Conservation (phyloP, 225 moss, liverwort and hornwort genomes). For the Anthoceros angustus region DNA sequence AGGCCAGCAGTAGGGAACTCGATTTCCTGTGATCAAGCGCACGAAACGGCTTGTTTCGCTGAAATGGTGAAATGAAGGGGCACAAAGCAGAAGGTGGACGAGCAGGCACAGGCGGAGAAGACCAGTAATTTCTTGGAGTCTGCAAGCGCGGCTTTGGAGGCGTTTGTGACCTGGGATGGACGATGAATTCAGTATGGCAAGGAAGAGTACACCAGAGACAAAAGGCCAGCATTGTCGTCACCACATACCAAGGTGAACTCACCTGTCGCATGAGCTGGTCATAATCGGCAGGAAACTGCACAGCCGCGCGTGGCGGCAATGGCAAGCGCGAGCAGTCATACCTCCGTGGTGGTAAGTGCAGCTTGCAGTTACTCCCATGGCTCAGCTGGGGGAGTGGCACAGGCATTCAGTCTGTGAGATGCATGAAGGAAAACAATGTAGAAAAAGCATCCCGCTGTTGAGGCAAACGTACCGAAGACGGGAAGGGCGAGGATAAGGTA, state of each 20-base stretch:
- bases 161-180: neutral
- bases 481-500: too few species aligned
- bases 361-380: too few species aligned
- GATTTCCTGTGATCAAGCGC: constrained; percentile 53
- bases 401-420: too few species aligned
- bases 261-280: neutral
- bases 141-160: neutral
- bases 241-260: neutral
- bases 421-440: too few species aligned
- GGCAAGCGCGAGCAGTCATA: too few species aligned
- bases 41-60: neutral
- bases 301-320: neutral
- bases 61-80: neutral
- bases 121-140: constrained; percentile 2
- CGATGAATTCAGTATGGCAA: neutral
- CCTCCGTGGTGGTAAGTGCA: too few species aligned
- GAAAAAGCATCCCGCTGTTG: too few species aligned
- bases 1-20: constrained; percentile 96
- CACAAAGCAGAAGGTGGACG: neutral
- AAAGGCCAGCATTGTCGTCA: too few species aligned
- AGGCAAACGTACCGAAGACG: too few species aligned
- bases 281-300: neutral
- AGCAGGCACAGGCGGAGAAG: neutral
- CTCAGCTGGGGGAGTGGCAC: too few species aligned
- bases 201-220: neutral